Percentiles rank a stretch among this genome's conserved stretches.
phyloP scores from a whole-genome alignment of 2,329 filamentous ascomycete genomes.

The Pseudogymnoascus sp. region DNA sequence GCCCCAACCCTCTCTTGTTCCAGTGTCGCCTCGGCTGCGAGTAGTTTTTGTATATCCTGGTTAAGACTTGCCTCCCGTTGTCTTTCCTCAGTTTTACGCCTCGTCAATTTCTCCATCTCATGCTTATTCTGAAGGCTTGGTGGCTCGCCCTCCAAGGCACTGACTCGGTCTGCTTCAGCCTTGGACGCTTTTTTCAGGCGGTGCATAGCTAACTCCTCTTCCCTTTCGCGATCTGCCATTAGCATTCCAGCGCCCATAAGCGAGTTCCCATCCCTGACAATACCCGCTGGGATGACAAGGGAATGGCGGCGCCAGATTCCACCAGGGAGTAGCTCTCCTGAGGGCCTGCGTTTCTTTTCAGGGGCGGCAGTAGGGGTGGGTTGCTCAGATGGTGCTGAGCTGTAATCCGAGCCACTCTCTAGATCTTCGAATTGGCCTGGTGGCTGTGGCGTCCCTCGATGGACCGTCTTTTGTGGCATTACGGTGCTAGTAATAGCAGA shows the following conservation, averaged over 20 bases:
- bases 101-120: neutral
- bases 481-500: constrained; percentile 2
- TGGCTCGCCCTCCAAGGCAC: neutral
- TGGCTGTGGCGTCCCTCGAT: neutral
- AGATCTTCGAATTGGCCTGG: neutral
- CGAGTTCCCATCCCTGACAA: neutral
- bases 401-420: neutral
- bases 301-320: neutral
- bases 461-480: neutral
- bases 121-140: neutral
- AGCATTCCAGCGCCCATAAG: constrained; percentile 4
- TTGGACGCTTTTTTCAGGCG: neutral
- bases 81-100: constrained; percentile 2
- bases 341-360: neutral
- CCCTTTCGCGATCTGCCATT: neutral
- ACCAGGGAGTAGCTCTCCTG: neutral
- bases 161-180: neutral
- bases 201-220: neutral
- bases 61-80: neutral
- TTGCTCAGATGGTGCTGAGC: neutral
- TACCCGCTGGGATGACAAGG: constrained; percentile 3
- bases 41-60: constrained; percentile 2
- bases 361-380: neutral
- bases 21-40: neutral
- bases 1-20: neutral